These are phyloP conservation scores for Cladorrhinum sp. DNA, from an alignment of 2,329 filamentous ascomycete genomes.

Conservation along the genomic window DNA sequence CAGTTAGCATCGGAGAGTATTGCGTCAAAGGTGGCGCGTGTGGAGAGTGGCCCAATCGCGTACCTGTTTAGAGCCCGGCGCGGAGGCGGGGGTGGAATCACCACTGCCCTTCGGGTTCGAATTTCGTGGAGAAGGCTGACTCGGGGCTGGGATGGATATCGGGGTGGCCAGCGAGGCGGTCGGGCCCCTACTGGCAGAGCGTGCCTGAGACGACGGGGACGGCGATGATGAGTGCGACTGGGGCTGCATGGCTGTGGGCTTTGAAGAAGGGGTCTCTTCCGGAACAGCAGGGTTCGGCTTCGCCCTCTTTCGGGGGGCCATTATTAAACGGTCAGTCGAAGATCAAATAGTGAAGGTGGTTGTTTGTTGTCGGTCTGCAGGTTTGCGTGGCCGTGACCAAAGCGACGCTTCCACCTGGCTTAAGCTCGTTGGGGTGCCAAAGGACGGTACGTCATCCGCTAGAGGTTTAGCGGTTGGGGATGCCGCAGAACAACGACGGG, in stretches of 20 bases:
- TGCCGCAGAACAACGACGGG: neutral
- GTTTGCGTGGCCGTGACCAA: neutral
- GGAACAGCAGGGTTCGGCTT: slow-evolving; percentile 34
- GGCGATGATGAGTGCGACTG: slow-evolving; percentile 1
- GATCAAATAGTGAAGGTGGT: neutral
- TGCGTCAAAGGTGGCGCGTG: neutral
- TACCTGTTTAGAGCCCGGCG: slow-evolving; percentile 21
- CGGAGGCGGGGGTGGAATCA: slow-evolving; percentile 6
- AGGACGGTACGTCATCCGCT: slow-evolving; percentile 23
- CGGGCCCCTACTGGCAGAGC: slow-evolving; percentile 2
- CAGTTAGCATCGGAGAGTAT: slow-evolving; percentile 11
- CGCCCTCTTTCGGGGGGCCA: slow-evolving; percentile 43
- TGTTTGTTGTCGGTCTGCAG: slow-evolving; percentile 12
- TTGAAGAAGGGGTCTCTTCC: slow-evolving; percentile 24
- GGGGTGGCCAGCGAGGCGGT: slow-evolving; percentile 11
- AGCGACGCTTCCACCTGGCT: slow-evolving; percentile 14
- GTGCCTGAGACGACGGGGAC: neutral
- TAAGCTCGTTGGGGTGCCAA: slow-evolving; percentile 11
- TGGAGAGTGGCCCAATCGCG: neutral
- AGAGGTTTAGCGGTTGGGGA: neutral
- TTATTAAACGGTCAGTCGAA: slow-evolving; percentile 23
- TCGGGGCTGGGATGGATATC: neutral
- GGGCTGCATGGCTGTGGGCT: slow-evolving; percentile 7
- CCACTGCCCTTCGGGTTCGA: slow-evolving; percentile 4
- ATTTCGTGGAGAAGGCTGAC: neutral